phyloP scores from a whole-genome alignment of 75 land plant genomes.

The Gnetum montanum region DNA sequence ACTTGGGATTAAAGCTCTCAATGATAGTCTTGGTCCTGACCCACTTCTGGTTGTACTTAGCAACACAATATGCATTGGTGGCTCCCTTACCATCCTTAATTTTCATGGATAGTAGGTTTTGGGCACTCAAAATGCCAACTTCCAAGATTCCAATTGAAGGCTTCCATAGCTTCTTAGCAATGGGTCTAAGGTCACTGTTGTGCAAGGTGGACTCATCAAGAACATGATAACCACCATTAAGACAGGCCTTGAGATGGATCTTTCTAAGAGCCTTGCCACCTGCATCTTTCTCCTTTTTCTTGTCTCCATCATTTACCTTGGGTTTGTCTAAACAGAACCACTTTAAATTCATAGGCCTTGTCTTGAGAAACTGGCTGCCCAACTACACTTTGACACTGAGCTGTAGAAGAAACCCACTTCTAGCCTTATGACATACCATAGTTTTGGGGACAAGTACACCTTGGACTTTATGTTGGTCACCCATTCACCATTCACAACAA shows the following conservation, averaged over 20 bases:
- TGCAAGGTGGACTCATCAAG: constrained; percentile 50
- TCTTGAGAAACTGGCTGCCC: constrained; percentile 42
- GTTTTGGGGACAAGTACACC: constrained; percentile 62
- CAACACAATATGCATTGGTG: constrained; percentile 67
- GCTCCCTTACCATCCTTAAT: constrained; percentile 35
- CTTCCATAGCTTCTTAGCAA: constrained; percentile 40
- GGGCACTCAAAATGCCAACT: constrained; percentile 49
- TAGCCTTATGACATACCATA: constrained; percentile 53
- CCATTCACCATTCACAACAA: constrained; percentile 34
- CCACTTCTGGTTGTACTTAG: constrained; percentile 74
- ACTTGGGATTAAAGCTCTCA: constrained; percentile 40
- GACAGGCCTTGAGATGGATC: constrained; percentile 35
- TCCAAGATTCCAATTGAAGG: constrained; percentile 38
- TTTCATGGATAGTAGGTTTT: constrained; percentile 44
- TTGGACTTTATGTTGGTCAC: constrained; percentile 27
- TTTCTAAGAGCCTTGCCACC: constrained; percentile 30
- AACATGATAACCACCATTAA: constrained; percentile 61
- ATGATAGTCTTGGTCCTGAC: constrained; percentile 53
- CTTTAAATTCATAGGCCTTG: constrained; percentile 17
- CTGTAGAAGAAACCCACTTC: constrained; percentile 22
- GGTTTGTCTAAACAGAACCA: constrained; percentile 48
- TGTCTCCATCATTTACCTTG: too few relatives aligned
- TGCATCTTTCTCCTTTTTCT: constrained; percentile 14
- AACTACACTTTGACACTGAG: constrained; percentile 39
- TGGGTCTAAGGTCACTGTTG: constrained; percentile 44